Percentiles rank a stretch among this genome's conserved stretches.
Evolutionary conservation across 1,284 basidiomycete species (phyloP).

Genomic region (Lentinus polychrous): DNA sequence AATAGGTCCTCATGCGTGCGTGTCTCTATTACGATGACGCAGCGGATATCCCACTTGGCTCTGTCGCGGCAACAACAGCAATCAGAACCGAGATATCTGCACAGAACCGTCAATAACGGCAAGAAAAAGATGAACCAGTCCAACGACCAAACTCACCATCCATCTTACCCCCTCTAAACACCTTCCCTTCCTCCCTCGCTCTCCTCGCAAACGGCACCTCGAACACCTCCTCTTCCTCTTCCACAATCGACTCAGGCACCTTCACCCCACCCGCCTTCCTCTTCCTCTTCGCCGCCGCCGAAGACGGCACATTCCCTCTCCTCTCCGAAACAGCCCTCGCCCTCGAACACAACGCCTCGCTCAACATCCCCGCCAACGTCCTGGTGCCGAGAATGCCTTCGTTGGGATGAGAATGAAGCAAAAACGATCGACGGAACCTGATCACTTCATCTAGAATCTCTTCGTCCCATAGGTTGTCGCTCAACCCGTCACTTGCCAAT

Average conservation of each 20-base stretch:
- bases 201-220: slow-evolving; percentile 67
- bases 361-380: slow-evolving; percentile 58
- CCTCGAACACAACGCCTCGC: slow-evolving; percentile 66
- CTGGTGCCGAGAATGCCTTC: slow-evolving; percentile 37
- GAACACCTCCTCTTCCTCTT: slow-evolving; percentile 25
- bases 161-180: slow-evolving; percentile 66
- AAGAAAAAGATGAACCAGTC: too few species aligned
- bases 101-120: not conserved
- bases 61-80: slow-evolving; percentile 42
- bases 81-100: slow-evolving; percentile 38
- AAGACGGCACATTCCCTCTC: slow-evolving; percentile 11
- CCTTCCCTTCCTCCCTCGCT: slow-evolving; percentile 55
- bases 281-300: not conserved
- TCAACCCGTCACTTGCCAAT: slow-evolving; percentile 84
- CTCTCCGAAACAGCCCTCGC: slow-evolving; percentile 55
- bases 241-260: not conserved
- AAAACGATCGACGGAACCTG: slow-evolving; percentile 48
- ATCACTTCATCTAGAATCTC: slow-evolving; percentile 88
- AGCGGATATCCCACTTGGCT: not conserved
- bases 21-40: too few species aligned
- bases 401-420: slow-evolving; percentile 4
- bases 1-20: too few species aligned
- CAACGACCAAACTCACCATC: slow-evolving; percentile 68
- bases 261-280: not conserved
- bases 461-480: slow-evolving; percentile 94